These are phyloP conservation scores for Apiospora sp. DNA, from an alignment of 2,329 filamentous ascomycete genomes.

Conservation along the genomic window DNA sequence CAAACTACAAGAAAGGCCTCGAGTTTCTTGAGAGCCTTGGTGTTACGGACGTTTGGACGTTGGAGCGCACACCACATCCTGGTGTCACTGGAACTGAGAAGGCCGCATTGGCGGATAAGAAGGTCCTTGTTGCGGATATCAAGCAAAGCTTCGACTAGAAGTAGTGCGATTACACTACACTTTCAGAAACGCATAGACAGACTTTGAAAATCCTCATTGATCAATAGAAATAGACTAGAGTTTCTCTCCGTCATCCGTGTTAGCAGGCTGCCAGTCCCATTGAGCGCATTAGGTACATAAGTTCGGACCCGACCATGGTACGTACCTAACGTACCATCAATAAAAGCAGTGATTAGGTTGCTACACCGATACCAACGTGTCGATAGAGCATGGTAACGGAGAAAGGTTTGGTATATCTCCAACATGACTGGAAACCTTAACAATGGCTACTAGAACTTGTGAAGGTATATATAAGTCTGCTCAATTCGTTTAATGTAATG, in stretches of 20 bases:
- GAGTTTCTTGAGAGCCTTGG: conserved; percentile 74
- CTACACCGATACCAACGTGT: too few relatives aligned
- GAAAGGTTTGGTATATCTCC: too few relatives aligned
- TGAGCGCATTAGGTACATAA: not conserved
- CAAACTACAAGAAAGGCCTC: conserved; percentile 78
- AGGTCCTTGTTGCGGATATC: conserved; percentile 47
- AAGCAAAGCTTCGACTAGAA: not conserved
- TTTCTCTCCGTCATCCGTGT: not conserved
- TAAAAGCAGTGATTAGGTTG: too few relatives aligned
- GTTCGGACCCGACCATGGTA: not conserved
- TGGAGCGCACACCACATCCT: conserved; percentile 49
- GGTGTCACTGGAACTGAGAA: conserved; percentile 40
- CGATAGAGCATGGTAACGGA: too few relatives aligned
- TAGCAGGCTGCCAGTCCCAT: not conserved
- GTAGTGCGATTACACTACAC: not conserved
- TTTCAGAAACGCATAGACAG: not conserved
- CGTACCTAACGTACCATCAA: too few relatives aligned
- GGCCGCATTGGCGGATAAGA: conserved; percentile 50
- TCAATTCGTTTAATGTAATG: too few relatives aligned
- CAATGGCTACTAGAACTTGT: too few relatives aligned
- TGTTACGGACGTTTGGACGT: conserved; percentile 68
- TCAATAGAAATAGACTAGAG: not conserved
- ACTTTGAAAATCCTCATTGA: not conserved
- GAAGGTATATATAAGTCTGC: too few relatives aligned
- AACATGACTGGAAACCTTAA: too few relatives aligned